phyloP scores from a whole-genome alignment of 495 filamentous ascomycete species.

The Tetracladium setigerum region DNA sequence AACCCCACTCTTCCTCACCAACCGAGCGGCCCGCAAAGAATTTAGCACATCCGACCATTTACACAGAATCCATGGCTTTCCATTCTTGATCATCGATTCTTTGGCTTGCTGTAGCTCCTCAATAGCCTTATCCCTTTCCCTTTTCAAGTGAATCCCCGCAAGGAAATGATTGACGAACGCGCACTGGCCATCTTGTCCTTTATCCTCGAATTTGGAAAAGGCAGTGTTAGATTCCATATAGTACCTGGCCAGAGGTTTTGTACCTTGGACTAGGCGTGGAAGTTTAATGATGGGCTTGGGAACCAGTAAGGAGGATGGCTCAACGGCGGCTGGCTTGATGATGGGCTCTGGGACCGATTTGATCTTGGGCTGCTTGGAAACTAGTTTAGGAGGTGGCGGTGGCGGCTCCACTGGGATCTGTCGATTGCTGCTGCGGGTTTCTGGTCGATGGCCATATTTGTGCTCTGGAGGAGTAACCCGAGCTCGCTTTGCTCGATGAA shows the following conservation, averaged over 20 bases:
- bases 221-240: background rate
- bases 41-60: slow-evolving; percentile 14
- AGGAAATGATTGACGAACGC: slow-evolving; percentile 14
- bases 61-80: slow-evolving; percentile 12
- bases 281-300: background rate
- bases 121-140: slow-evolving; percentile 2
- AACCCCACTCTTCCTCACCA: too few species aligned
- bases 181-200: background rate
- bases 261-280: slow-evolving; percentile 8
- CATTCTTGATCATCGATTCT: slow-evolving; percentile 2
- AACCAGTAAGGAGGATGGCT: background rate
- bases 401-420: too few species aligned
- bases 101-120: slow-evolving; percentile 5
- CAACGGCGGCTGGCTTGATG: background rate
- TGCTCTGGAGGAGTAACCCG: background rate
- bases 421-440: background rate
- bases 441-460: background rate
- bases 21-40: background rate
- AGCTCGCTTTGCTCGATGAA: background rate
- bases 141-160: slow-evolving; percentile 2
- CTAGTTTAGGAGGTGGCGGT: too few species aligned
- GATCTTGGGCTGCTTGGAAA: background rate
- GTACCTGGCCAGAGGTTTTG: slow-evolving; percentile 4
- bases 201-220: background rate
- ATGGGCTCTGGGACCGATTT: background rate